phyloP scores from a whole-genome alignment of 1,139 yeast species.

The Sugiyamaella neomexicana region DNA sequence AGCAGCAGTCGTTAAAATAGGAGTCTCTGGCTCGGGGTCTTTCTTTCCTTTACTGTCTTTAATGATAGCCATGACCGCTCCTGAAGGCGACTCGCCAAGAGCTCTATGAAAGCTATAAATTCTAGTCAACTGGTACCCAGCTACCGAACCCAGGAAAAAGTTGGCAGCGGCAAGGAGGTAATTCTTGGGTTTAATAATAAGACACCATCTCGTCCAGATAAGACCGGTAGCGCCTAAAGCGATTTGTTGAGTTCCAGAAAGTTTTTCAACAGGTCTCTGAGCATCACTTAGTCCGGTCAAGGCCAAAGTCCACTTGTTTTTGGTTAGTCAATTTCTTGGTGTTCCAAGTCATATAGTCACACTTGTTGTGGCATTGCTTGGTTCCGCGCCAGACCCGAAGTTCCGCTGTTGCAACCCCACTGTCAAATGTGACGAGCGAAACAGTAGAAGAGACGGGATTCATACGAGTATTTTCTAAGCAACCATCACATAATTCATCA shows the following conservation, averaged over 20 bases:
- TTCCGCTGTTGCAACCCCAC: not conserved
- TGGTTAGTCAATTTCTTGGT: conserved; percentile 4
- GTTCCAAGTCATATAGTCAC: too few species aligned
- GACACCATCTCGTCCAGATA: conserved; percentile 98
- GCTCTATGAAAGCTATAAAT: conserved; percentile 60
- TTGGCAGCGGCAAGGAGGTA: conserved; percentile 86
- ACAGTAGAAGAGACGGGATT: not conserved
- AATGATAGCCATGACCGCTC: conserved; percentile 59
- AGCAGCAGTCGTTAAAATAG: conserved; percentile 3
- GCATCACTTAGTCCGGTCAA: conserved; percentile 87
- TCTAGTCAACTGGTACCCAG: conserved; percentile 78
- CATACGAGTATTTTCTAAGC: too few species aligned
- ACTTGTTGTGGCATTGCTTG: too few species aligned
- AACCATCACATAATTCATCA: not conserved
- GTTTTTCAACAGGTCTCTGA: conserved; percentile 85
- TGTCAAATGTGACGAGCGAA: too few species aligned
- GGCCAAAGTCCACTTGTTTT: conserved; percentile 79
- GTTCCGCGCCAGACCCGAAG: not conserved
- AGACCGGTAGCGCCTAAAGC: conserved; percentile 90
- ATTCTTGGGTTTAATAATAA: conserved; percentile 89
- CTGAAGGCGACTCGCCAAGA: conserved; percentile 51
- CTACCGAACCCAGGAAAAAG: conserved; percentile 88
- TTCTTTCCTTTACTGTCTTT: conserved; percentile 44
- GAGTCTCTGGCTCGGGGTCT: not conserved
- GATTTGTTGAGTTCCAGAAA: conserved; percentile 88